Evolutionary conservation across 2,329 filamentous ascomycete genomes (phyloP), one percentile per base, ranked within the genome.

Genomic region (Ceratocystis papillata): DNA sequence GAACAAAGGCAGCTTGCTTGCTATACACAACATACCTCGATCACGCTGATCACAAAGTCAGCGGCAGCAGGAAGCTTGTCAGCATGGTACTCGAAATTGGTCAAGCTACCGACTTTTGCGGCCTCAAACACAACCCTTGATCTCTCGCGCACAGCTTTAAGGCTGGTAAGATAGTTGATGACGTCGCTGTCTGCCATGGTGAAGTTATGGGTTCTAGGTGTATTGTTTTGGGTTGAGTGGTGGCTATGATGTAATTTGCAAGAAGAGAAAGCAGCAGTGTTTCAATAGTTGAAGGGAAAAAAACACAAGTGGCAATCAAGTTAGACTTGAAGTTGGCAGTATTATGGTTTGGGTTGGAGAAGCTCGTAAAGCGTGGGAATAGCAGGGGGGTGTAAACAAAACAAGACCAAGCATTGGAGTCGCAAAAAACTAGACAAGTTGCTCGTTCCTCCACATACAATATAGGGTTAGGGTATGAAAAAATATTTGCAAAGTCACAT

Each of bases 31-130:
- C 70, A 53, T 70, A 79, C 78, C 67, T 76, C 72, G 30, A 80
- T 80, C 20, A 80, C 73, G 7, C 70, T 70, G 7, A 72, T 71
- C 1, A 80, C 79, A 59, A 77, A 79, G 20, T 79, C 74, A 1
- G 75, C 78, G 10, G 75, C 76, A 15, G 73, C 71, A 15, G 71
- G 69, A 72, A 80, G 73, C 15, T 73, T 73, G 5, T 74, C 71
- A 20, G 73, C 70, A 8, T 77, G 73, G 59, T 77, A 76, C 8
- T 76, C 72, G 63, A 80, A 80, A 69, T 79, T 76, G 68, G 71
- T 75, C 41, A 80, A 70, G 5, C 73, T 70, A 2, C 74, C 74
- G 3, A 72, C 68, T 65, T 75, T 71, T n/a, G 79, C 79, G 0
- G 74, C 73, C 41, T 73, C 67, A 0, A 72, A 68, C 17, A 77